Conservation (phyloP, 805 yeast genomes). For the Middelhovenomyces tepae region DNA sequence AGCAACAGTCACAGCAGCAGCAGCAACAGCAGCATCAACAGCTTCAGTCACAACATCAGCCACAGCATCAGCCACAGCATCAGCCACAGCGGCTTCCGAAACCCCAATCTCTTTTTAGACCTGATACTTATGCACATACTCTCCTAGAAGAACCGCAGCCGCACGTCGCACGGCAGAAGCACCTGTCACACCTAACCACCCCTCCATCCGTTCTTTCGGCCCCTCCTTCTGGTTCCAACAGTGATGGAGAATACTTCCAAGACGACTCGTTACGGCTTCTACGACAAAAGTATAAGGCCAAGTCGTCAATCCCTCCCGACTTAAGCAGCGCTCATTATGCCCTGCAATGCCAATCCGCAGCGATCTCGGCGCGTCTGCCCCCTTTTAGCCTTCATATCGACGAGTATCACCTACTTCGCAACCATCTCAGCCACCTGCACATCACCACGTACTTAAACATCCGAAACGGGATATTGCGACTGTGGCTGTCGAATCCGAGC, state of each 20-base stretch:
- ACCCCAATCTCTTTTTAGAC: constrained; percentile 2
- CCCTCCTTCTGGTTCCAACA: constrained; percentile 7
- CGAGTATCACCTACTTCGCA: constrained; percentile 29
- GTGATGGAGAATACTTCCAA: constrained; percentile 7
- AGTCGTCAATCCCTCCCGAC: constrained; percentile 33
- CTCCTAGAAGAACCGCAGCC: constrained; percentile 1
- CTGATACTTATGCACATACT: constrained; percentile 3
- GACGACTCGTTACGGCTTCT: constrained; percentile 17
- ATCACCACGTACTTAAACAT: constrained; percentile 35
- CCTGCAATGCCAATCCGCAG: constrained; percentile 33
- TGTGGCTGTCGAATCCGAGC: constrained; percentile 35
- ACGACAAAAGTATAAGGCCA: constrained; percentile 27
- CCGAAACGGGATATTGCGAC: constrained; percentile 33
- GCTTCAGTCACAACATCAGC: constrained; percentile 7
- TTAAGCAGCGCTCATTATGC: constrained; percentile 28
- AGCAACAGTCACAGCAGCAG: constrained; percentile 11
- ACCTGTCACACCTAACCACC: constrained; percentile 4
- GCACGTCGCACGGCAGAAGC: constrained; percentile 6
- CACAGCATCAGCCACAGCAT: constrained; percentile 2
- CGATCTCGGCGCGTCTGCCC: constrained; percentile 30
- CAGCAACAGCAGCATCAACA: constrained; percentile 9
- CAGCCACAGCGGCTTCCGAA: constrained; percentile 3
- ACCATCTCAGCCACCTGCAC: constrained; percentile 27
- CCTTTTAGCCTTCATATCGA: constrained; percentile 29
- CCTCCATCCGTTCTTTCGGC: constrained; percentile 8